Percentiles rank a stretch among this genome's conserved stretches.
These are phyloP conservation scores for Aspergillus cejpii DNA, from an alignment of 2,329 filamentous ascomycete genomes.

Conservation along the genomic window DNA sequence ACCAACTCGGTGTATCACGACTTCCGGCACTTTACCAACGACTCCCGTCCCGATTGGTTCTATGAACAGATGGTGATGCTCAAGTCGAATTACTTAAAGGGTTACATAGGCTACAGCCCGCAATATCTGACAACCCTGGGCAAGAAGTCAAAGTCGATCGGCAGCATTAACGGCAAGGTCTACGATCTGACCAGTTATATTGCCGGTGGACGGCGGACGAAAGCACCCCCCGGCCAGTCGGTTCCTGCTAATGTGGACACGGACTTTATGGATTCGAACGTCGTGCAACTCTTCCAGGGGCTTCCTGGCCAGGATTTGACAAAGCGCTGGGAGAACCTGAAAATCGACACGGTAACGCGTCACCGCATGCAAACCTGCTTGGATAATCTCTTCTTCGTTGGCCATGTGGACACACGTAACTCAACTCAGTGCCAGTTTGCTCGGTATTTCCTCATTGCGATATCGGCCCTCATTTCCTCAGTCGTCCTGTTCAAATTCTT, in stretches of 20 bases:
- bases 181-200: conserved; percentile 88
- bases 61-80: conserved; percentile 77
- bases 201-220: conserved; percentile 62
- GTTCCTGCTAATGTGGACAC: conserved; percentile 48
- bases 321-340: conserved; percentile 70
- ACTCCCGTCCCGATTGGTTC: conserved; percentile 86
- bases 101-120: conserved; percentile 74
- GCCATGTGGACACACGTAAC: conserved; percentile 83
- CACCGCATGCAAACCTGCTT: conserved; percentile 72
- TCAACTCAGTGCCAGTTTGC: conserved; percentile 80
- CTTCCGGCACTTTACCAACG: conserved; percentile 77
- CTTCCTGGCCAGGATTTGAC: conserved; percentile 73
- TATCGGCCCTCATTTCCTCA: conserved; percentile 70
- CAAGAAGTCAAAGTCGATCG: conserved; percentile 59
- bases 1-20: conserved; percentile 79
- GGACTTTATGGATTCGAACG: conserved; percentile 72
- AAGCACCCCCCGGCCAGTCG: conserved; percentile 50
- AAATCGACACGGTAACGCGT: conserved; percentile 52
- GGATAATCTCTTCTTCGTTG: conserved; percentile 91
- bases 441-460: conserved; percentile 77
- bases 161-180: conserved; percentile 68
- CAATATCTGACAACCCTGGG: conserved; percentile 68
- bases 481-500: conserved; percentile 96
- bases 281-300: conserved; percentile 70
- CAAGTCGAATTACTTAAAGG: conserved; percentile 73